These are phyloP conservation scores for Laburnicola sp. DNA, from an alignment of 2,329 filamentous ascomycete genomes.

Conservation along the genomic window DNA sequence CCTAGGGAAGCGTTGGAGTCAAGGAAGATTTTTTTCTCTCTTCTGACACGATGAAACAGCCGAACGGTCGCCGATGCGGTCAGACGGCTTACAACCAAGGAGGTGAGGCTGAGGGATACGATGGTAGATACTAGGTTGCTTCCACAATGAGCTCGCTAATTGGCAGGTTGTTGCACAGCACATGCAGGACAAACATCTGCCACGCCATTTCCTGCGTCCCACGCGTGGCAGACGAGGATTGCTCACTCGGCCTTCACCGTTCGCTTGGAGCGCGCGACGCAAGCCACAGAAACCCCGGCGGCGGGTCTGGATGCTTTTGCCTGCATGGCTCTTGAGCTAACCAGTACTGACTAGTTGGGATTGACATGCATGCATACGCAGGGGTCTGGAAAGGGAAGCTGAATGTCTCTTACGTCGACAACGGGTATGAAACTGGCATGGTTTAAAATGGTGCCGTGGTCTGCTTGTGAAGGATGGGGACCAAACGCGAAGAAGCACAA, in stretches of 20 bases:
- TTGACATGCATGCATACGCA: no score
- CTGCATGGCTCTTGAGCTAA: not conserved
- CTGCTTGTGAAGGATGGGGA: no score
- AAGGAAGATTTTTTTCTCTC: slow-evolving; percentile 1
- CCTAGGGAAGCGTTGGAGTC: slow-evolving; percentile 5
- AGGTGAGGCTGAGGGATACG: not conserved
- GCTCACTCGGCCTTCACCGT: slow-evolving; percentile 5
- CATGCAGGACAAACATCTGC: not conserved
- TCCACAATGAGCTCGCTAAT: no score
- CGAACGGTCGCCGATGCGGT: not conserved
- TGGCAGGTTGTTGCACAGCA: no score
- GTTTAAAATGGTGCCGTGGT: no score
- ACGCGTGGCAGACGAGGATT: not conserved
- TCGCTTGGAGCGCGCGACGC: slow-evolving; percentile 22
- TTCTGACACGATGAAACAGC: slow-evolving; percentile 1
- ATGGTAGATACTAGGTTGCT: no score
- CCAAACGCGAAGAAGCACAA: no score
- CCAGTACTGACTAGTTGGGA: slow-evolving; percentile 5
- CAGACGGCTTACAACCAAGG: slow-evolving; percentile 2
- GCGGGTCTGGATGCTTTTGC: slow-evolving; percentile 25
- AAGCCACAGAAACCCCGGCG: slow-evolving; percentile 29
- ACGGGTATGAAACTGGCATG: no score
- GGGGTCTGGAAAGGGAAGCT: slow-evolving; percentile 9
- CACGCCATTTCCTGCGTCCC: not conserved
- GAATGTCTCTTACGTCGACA: no score